Evolutionary conservation across 495 filamentous ascomycete genomes (phyloP).

Genomic region (Chaetomium cochliodes): DNA sequence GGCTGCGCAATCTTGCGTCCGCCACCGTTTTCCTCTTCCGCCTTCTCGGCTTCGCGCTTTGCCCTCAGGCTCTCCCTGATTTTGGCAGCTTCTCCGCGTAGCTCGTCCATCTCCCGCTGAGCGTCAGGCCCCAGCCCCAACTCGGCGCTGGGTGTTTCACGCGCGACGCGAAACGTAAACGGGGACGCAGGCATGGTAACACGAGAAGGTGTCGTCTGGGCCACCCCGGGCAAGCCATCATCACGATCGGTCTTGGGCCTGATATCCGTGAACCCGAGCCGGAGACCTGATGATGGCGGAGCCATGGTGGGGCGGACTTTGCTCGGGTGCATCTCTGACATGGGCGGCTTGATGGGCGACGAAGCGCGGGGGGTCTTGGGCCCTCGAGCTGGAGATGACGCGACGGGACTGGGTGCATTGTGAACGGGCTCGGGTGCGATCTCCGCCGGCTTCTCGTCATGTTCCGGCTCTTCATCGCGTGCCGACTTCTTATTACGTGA

Average conservation of each 20-base stretch:
- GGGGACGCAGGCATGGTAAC: constrained; percentile 52
- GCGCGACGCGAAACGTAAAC: constrained; percentile 72
- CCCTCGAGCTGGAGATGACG: constrained; percentile 46
- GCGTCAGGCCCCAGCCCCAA: constrained; percentile 66
- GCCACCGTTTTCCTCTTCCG: constrained; percentile 37
- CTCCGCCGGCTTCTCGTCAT: constrained; percentile 35
- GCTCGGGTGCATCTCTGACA: constrained; percentile 76
- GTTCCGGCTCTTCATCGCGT: not conserved
- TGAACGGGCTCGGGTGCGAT: not conserved
- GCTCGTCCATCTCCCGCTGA: constrained; percentile 71
- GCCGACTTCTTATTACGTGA: too few relatives aligned
- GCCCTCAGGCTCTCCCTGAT: constrained; percentile 65
- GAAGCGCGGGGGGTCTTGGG: constrained; percentile 44
- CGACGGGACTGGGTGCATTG: constrained; percentile 27
- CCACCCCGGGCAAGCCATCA: constrained; percentile 26
- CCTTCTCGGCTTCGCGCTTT: constrained; percentile 50
- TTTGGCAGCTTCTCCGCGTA: constrained; percentile 65
- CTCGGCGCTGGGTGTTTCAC: constrained; percentile 46
- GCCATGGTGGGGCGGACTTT: constrained; percentile 68
- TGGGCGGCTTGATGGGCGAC: constrained; percentile 55
- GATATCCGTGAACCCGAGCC: constrained; percentile 67
- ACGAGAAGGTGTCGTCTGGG: constrained; percentile 53
- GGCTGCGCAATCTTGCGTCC: constrained; percentile 72
- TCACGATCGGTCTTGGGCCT: constrained; percentile 39
- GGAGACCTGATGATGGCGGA: constrained; percentile 63